phyloP scores from a whole-genome alignment of 163 green algal genomes.

The Coccomyxa subellipsoidea region DNA sequence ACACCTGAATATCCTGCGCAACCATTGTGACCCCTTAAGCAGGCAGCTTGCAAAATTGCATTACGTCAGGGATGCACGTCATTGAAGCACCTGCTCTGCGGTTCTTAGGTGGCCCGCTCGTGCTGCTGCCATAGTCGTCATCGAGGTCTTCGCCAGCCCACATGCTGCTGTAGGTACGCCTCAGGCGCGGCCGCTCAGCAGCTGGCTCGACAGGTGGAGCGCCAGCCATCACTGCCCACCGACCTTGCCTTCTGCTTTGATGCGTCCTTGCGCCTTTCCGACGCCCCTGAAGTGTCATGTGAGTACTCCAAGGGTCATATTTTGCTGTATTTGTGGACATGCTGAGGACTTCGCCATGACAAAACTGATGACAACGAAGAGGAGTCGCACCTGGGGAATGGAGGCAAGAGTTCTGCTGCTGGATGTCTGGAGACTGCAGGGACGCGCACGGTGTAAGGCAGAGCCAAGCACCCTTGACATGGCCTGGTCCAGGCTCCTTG shows the following conservation, averaged over 20 bases:
- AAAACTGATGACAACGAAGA: too few species aligned
- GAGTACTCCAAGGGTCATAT: too few species aligned
- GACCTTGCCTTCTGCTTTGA: background rate
- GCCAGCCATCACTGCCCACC: background rate
- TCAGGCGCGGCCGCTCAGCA: background rate
- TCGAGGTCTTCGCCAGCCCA: constrained; percentile 15
- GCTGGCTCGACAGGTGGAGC: background rate
- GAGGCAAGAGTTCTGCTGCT: background rate
- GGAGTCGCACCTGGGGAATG: background rate
- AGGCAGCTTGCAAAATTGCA: too few species aligned
- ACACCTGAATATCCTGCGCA: too few species aligned
- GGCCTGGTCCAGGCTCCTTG: background rate
- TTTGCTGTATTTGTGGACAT: too few species aligned
- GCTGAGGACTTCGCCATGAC: too few species aligned
- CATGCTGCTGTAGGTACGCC: constrained; percentile 3
- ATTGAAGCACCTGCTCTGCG: constrained; percentile 17
- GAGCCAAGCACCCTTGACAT: background rate
- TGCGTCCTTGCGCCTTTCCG: background rate
- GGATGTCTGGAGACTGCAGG: background rate
- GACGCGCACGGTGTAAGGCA: background rate
- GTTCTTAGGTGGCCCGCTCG: constrained; percentile 17
- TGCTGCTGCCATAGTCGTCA: constrained; percentile 21
- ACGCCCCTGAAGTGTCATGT: too few species aligned
- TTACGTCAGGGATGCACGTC: too few species aligned
- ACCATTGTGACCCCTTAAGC: too few species aligned